phyloP scores from a whole-genome alignment of 768 basidiomycete genomes.

The Kwoniella mangroviensis region DNA sequence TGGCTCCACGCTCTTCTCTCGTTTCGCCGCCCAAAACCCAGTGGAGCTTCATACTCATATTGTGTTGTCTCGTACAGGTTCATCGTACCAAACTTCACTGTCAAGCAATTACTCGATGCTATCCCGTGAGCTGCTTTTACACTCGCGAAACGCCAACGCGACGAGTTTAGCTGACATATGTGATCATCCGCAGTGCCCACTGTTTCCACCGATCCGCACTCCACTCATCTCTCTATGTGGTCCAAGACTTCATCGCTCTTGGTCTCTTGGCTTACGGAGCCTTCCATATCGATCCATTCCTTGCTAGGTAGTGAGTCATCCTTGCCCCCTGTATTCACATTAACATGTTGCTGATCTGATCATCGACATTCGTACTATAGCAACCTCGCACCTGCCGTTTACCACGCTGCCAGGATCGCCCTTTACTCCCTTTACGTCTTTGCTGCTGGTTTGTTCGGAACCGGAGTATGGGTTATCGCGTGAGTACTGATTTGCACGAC shows the following conservation, averaged over 20 bases:
- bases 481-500: slow-evolving; percentile 11
- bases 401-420: slow-evolving; percentile 64
- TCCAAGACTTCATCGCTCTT: slow-evolving; percentile 77
- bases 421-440: slow-evolving; percentile 84
- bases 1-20: neutral
- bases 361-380: slow-evolving; percentile 31
- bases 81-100: slow-evolving; percentile 77
- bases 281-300: slow-evolving; percentile 67
- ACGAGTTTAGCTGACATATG: neutral
- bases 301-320: slow-evolving; percentile 53
- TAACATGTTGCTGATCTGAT: too few relatives aligned
- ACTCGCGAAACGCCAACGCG: too few relatives aligned
- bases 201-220: slow-evolving; percentile 90
- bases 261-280: slow-evolving; percentile 71
- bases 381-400: slow-evolving; percentile 63
- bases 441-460: slow-evolving; percentile 79
- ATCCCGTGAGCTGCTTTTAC: slow-evolving; percentile 65
- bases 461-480: slow-evolving; percentile 92
- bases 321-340: neutral
- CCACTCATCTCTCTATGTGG: slow-evolving; percentile 74
- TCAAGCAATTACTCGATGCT: slow-evolving; percentile 81
- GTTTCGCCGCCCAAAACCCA: neutral
- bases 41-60: neutral
- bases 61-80: slow-evolving; percentile 37
- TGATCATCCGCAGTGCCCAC: slow-evolving; percentile 62